Evolutionary conservation across 2,329 filamentous ascomycete genomes (phyloP).

Genomic region (Cordyceps pruinosa): DNA sequence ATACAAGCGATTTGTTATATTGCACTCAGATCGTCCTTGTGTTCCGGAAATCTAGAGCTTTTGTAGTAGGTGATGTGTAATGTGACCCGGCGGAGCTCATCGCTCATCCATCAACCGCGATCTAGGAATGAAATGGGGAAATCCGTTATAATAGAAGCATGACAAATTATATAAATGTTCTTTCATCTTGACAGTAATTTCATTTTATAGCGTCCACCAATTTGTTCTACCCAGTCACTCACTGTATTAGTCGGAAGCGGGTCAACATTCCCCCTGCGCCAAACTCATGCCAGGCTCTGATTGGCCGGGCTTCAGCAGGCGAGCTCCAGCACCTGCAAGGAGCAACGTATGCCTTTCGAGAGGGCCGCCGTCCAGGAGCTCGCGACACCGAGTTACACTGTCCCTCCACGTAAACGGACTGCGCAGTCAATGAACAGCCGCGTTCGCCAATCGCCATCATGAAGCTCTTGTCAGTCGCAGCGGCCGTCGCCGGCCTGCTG

Average conservation of each 20-base stretch:
- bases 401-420: constrained; percentile 16
- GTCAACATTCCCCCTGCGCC: not conserved
- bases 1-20: not conserved
- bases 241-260: not conserved
- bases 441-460: constrained; percentile 26
- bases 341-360: constrained; percentile 32
- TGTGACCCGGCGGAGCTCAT: too few relatives aligned
- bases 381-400: constrained; percentile 16
- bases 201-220: too few relatives aligned
- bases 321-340: constrained; percentile 24
- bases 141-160: too few relatives aligned
- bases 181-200: too few relatives aligned
- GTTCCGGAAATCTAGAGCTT: too few relatives aligned
- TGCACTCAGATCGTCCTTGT: too few relatives aligned
- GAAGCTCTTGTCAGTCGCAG: constrained; percentile 42
- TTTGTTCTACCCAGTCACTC: too few relatives aligned
- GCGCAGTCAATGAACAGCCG: constrained; percentile 29
- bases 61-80: too few relatives aligned
- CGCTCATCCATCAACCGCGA: too few relatives aligned
- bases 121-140: too few relatives aligned
- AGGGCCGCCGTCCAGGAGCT: constrained; percentile 1
- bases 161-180: too few relatives aligned
- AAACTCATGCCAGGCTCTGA: not conserved
- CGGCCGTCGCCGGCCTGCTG: constrained; percentile 53
- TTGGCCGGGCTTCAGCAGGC: constrained; percentile 18